Percentiles rank a stretch among this genome's conserved stretches.
Evolutionary conservation across 345 rosid genomes (phyloP).

Genomic region (Populus ilicifolia): DNA sequence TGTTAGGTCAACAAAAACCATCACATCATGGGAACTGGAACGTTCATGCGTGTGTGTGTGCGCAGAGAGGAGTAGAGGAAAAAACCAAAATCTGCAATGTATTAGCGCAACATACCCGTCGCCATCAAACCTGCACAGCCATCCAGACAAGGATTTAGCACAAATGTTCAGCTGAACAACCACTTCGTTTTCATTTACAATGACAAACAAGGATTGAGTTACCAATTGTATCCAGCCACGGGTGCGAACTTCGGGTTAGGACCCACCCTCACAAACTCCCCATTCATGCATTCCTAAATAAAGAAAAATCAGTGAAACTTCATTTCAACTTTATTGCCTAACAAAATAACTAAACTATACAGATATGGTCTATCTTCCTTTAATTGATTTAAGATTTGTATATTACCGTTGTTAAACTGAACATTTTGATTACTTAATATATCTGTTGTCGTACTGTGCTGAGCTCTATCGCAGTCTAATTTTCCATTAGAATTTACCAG

Average conservation of each 20-base stretch:
- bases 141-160: slow-evolving; percentile 8
- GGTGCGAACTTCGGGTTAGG: slow-evolving; percentile 87
- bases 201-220: slow-evolving; percentile 1
- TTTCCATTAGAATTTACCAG: not conserved
- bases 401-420: too few relatives aligned
- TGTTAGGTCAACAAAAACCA: not conserved
- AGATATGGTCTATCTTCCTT: too few relatives aligned
- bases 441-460: too few relatives aligned
- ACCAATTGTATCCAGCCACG: slow-evolving; percentile 97
- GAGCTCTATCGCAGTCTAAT: not conserved
- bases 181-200: not conserved
- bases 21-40: not conserved
- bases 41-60: rapidly evolving
- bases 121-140: slow-evolving; percentile 88
- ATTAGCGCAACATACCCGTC: slow-evolving; percentile 62
- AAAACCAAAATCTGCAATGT: not conserved
- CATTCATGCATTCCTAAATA: slow-evolving; percentile 70
- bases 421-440: too few relatives aligned
- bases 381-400: too few relatives aligned
- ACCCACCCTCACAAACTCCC: slow-evolving; percentile 87
- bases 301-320: not conserved
- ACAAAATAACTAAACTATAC: too few relatives aligned
- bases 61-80: not conserved
- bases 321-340: not conserved
- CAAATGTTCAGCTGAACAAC: not conserved